Conservation (phyloP, 768 basidiomycete species). For the Panellus pusillus region DNA sequence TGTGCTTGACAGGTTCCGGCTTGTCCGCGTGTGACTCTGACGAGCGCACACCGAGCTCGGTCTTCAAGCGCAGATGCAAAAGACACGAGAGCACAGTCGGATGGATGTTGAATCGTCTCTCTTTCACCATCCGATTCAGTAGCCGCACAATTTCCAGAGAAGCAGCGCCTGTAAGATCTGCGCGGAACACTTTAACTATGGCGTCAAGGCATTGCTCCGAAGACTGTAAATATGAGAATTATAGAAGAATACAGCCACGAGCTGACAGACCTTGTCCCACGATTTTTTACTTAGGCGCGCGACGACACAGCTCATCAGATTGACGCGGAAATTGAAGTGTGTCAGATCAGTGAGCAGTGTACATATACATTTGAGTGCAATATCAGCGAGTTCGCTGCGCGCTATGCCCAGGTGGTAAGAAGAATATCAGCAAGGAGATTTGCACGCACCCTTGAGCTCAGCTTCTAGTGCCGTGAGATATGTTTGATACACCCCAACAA, state of each 20-base stretch:
- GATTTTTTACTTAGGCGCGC: conserved; percentile 79
- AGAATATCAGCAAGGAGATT: conserved; percentile 4
- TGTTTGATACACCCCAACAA: conserved; percentile 83
- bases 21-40: conserved; percentile 70
- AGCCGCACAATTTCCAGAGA: conserved; percentile 90
- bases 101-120: conserved; percentile 85
- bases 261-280: conserved; percentile 78
- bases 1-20: conserved; percentile 37
- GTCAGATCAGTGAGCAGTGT: conserved; percentile 78
- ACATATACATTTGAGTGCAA: conserved; percentile 85
- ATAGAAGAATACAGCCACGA: conserved; percentile 9
- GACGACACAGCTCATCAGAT: conserved; percentile 87
- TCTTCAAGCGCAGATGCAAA: conserved; percentile 81
- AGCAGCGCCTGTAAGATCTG: conserved; percentile 75
- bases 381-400: conserved; percentile 63
- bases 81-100: conserved; percentile 87
- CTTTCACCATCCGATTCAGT: conserved; percentile 94
- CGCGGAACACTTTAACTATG: conserved; percentile 77
- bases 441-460: conserved; percentile 76
- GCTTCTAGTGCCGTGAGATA: conserved; percentile 84
- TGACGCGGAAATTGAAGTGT: conserved; percentile 96
- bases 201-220: conserved; percentile 85
- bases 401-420: conserved; percentile 39
- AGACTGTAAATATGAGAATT: conserved; percentile 49
- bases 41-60: conserved; percentile 78